Conservation (phyloP, 129 eudicot genomes). For the Pittosporum tobira region DNA sequence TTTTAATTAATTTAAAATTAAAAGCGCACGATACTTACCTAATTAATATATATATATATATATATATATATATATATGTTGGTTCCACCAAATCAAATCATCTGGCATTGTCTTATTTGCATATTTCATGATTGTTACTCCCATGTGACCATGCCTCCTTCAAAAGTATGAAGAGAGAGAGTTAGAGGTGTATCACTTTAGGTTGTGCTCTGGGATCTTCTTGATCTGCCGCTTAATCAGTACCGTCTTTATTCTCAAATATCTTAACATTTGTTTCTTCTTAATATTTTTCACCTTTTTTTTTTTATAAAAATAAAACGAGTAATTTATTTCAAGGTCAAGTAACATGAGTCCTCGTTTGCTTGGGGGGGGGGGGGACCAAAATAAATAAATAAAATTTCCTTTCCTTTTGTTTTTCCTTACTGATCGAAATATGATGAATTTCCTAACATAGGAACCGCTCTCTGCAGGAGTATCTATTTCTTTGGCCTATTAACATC, state of each 20-base stretch:
- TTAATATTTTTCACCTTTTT: no score
- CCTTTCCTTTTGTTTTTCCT: neutral
- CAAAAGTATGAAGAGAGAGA: constrained; percentile 1
- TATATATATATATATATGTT: no score
- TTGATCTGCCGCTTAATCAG: constrained; percentile 13
- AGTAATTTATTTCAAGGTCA: neutral
- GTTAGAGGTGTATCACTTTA: neutral
- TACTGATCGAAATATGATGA: constrained; percentile 29
- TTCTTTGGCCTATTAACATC: constrained; percentile 29
- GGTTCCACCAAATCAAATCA: constrained; percentile 68
- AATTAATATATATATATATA: constrained; percentile 48
- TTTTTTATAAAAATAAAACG: neutral
- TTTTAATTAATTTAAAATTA: no score
- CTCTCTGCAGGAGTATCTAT: no score
- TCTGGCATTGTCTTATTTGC: constrained; percentile 52
- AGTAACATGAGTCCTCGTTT: no score
- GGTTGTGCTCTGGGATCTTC: constrained; percentile 15
- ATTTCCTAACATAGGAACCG: constrained; percentile 21
- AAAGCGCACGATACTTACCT: constrained; percentile 19
- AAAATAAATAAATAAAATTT: no score
- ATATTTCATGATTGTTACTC: constrained; percentile 42
- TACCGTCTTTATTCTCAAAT: constrained; percentile 3
- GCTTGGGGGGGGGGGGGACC: no score
- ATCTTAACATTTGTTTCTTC: neutral
- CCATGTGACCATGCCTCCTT: constrained; percentile 73